Conservation (phyloP, 768 basidiomycete species). For the Trametopsis cervina region DNA sequence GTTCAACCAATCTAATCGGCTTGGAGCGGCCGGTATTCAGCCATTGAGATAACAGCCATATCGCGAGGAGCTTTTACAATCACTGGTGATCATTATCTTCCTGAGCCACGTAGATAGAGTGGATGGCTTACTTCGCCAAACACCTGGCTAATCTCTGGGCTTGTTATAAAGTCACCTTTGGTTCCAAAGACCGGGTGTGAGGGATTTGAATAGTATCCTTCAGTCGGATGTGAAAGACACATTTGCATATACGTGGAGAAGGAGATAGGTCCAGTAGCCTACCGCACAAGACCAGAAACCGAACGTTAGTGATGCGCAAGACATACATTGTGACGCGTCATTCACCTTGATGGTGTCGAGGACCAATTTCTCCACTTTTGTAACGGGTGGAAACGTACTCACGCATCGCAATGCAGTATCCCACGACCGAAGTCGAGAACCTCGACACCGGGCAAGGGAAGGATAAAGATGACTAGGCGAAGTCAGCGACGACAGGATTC, state of each 20-base stretch:
- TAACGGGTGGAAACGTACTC: background rate
- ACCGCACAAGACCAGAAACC: too few species aligned
- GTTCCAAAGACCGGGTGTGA: constrained; percentile 74
- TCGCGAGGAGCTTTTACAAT: constrained; percentile 61
- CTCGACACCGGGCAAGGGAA: background rate
- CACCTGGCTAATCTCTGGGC: constrained; percentile 92
- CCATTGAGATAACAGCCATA: constrained; percentile 86
- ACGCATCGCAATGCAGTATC: background rate
- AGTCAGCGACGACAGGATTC: too few species aligned
- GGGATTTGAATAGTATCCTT: constrained; percentile 88
- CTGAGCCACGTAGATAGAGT: constrained; percentile 2
- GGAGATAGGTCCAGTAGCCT: constrained; percentile 88
- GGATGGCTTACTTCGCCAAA: constrained; percentile 81
- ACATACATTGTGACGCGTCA: constrained; percentile 4
- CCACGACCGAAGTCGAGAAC: background rate
- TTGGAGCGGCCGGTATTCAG: constrained; percentile 38
- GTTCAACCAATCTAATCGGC: constrained; percentile 71
- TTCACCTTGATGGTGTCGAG: constrained; percentile 66
- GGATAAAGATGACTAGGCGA: background rate
- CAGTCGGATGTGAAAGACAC: constrained; percentile 81
- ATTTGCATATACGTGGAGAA: constrained; percentile 89
- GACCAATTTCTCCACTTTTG: constrained; percentile 54
- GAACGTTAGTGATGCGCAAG: too few species aligned
- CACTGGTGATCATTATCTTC: constrained; percentile 33
- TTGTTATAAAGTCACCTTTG: constrained; percentile 91